Conservation (phyloP, 139 green algal genomes). For the Picochlorum sp. region DNA sequence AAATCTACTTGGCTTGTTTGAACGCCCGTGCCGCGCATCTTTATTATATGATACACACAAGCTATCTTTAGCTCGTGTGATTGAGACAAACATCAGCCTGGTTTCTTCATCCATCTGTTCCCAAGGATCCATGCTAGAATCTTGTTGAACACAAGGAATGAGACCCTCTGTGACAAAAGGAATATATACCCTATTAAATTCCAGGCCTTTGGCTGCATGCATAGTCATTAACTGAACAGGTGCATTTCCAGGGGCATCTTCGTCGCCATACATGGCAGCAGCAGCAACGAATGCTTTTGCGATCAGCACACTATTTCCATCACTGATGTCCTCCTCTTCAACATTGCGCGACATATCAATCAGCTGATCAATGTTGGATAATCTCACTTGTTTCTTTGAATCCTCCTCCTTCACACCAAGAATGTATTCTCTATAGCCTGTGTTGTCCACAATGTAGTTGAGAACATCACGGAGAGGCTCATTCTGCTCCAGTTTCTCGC, state of each 20-base stretch:
- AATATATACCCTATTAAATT: conserved; percentile 50
- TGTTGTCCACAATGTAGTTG: background rate
- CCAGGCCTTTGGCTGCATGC: conserved; percentile 54
- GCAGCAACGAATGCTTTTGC: conserved; percentile 36
- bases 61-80: conserved; percentile 24
- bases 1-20: no score
- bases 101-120: conserved; percentile 15
- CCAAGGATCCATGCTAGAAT: no score
- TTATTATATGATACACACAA: conserved; percentile 1
- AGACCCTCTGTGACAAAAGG: conserved; percentile 14
- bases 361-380: background rate
- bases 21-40: no score
- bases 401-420: conserved; percentile 17
- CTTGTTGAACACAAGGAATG: background rate
- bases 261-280: conserved; percentile 28
- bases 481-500: background rate
- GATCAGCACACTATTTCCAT: background rate
- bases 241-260: conserved; percentile 16
- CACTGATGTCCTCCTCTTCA: background rate
- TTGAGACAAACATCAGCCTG: conserved; percentile 24
- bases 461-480: conserved; percentile 12
- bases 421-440: conserved; percentile 24
- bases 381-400: no score
- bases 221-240: conserved; percentile 49
- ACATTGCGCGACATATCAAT: no score